Percentiles rank a stretch among this genome's conserved stretches.
phyloP scores from a whole-genome alignment of 345 rosid species.

The Hevea brasiliensis region DNA sequence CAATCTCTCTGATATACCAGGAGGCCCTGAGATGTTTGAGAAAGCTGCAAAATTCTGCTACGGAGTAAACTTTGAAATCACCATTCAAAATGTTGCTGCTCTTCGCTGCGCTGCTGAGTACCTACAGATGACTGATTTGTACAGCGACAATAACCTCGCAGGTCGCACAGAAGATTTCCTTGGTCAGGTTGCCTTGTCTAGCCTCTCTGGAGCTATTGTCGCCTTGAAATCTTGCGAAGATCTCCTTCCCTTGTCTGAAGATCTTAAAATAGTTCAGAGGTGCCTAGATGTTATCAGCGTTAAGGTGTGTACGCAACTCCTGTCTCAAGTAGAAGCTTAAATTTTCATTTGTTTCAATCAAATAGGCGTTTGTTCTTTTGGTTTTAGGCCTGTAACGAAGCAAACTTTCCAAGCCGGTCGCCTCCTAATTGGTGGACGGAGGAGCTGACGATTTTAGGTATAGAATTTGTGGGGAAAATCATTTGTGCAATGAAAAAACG shows the following conservation, averaged over 20 bases:
- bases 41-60: slow-evolving; percentile 96
- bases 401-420: slow-evolving; percentile 75
- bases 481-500: slow-evolving; percentile 61
- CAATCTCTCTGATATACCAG: slow-evolving; percentile 69
- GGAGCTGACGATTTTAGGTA: slow-evolving; percentile 73
- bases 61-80: slow-evolving; percentile 91
- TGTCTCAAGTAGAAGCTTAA: too few species aligned
- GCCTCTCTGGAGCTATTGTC: slow-evolving; percentile 81
- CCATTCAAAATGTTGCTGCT: slow-evolving; percentile 88
- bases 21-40: slow-evolving; percentile 93
- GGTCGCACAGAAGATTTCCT: slow-evolving; percentile 89
- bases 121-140: slow-evolving; percentile 79
- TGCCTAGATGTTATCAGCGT: slow-evolving; percentile 61
- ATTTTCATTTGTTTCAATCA: too few species aligned
- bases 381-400: slow-evolving; percentile 68
- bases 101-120: slow-evolving; percentile 87
- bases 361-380: not conserved
- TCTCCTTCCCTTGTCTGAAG: slow-evolving; percentile 74
- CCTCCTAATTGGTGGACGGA: slow-evolving; percentile 98
- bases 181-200: slow-evolving; percentile 71
- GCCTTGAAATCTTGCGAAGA: slow-evolving; percentile 81
- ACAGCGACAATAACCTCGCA: slow-evolving; percentile 69
- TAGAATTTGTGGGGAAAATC: slow-evolving; percentile 51
- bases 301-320: slow-evolving; percentile 44
- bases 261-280: slow-evolving; percentile 64